Evolutionary conservation across 139 green algal species (phyloP), one percentile per base, ranked within the genome.

Genomic region (Chlamydomonas sphaeroides): DNA sequence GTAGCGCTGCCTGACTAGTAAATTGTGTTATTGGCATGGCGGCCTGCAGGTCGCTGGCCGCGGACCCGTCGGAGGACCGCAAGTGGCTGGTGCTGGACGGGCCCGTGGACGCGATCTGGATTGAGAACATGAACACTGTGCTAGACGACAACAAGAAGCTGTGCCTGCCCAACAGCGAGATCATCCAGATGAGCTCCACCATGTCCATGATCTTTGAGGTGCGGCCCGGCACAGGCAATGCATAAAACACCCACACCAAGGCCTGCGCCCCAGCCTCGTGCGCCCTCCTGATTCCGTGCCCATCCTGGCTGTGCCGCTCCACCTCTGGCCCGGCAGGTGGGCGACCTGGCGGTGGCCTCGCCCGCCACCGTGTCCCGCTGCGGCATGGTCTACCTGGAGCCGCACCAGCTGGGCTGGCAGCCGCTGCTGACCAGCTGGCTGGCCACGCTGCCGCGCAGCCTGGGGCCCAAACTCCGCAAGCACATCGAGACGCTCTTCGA

Each of bases 121-220:
- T 96, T 73, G 92, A 96, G 86, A 96, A 95, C 88, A 97, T 97
- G 93, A 97, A 97, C 92, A 96, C 93, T n/a, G 91, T 92, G 82
- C 90, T 97, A 57, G 93, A 97, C 72, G 93, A 97, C 91, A 97
- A 97, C 89, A 94, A 94, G 71, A 97, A 96, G 89, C 90, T 97
- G 51, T 97, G 94, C 78, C 82, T 97, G 77, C 90, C 91, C 42
- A 95, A 94, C 88, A 89, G 79, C 39, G 94, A 97, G 87, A 96
- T 97, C 89, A 96, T 97, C 79, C 87, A 92, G 53, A 97, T 97
- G 94, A 92, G 84, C 72, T 33, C 62, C 42, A 92, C 92, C 45
- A 97, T 97, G 93, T 93, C 88, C 63, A 95, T 97, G 93, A 95
- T 97, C 49, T 96, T 96, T 85, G 93, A 96, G 88, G 93, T 96